Percentiles rank a stretch among this genome's conserved stretches.
phyloP scores from a whole-genome alignment of 2,329 filamentous ascomycete species.

The Parastagonospora avenae region DNA sequence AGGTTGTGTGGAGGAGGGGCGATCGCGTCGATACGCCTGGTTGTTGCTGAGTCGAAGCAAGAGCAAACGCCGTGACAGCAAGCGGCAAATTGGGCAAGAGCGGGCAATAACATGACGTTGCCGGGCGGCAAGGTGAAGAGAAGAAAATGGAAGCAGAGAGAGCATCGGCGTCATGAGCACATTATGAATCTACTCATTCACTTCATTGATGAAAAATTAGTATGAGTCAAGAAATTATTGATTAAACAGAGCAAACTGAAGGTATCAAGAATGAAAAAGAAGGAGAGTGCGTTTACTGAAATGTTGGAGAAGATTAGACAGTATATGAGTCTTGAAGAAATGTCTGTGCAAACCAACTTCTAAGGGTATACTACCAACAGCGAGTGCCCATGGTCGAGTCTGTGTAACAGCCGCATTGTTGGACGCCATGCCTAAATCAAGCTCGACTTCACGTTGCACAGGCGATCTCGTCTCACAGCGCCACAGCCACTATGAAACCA shows the following conservation, averaged over 20 bases:
- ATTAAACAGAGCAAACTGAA: too few relatives aligned
- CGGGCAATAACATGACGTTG: constrained; percentile 15
- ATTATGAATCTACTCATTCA: background rate
- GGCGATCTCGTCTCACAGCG: background rate
- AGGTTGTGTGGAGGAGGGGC: background rate
- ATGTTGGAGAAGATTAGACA: background rate
- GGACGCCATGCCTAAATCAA: background rate
- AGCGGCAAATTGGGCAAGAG: constrained; percentile 8
- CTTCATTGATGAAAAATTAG: too few relatives aligned
- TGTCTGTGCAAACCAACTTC: background rate
- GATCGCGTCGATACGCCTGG: background rate
- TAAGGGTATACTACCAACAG: constrained; percentile 3
- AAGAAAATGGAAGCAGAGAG: background rate
- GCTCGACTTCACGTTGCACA: background rate
- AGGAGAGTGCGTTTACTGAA: background rate
- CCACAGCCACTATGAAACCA: too few relatives aligned
- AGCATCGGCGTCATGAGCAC: background rate
- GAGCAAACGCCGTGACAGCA: constrained; percentile 17
- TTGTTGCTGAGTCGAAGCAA: constrained; percentile 15
- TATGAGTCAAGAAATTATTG: too few relatives aligned
- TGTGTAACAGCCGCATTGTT: constrained; percentile 2
- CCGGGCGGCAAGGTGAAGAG: constrained; percentile 1
- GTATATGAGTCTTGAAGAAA: background rate
- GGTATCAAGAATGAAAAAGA: background rate
- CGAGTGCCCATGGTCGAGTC: background rate